phyloP scores from a whole-genome alignment of 805 yeast genomes.

The Lachancea quebecensis region DNA sequence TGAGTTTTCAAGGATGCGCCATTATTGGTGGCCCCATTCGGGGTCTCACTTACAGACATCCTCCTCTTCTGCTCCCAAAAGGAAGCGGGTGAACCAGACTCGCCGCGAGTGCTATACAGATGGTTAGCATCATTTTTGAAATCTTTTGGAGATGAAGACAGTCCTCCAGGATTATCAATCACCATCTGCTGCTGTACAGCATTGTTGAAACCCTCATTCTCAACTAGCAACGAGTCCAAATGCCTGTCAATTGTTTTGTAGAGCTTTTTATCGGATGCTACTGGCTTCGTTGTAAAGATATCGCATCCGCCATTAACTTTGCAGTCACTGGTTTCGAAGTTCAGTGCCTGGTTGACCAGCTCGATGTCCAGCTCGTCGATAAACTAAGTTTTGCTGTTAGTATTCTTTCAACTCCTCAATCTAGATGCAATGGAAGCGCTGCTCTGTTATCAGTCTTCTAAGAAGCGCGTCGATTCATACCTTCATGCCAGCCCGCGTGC shows the following conservation, averaged over 20 bases:
- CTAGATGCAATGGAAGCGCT: background rate
- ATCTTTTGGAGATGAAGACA: slow-evolving; percentile 8
- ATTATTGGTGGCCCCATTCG: slow-evolving; percentile 4
- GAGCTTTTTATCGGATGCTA: slow-evolving; percentile 81
- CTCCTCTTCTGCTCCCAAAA: slow-evolving; percentile 39
- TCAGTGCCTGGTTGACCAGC: slow-evolving; percentile 76
- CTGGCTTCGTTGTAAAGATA: slow-evolving; percentile 88
- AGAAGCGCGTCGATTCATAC: slow-evolving; percentile 1
- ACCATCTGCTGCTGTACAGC: slow-evolving; percentile 23
- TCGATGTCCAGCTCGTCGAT: slow-evolving; percentile 93
- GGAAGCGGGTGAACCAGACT: slow-evolving; percentile 20
- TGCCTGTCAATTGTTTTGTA: slow-evolving; percentile 84
- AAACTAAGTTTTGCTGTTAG: slow-evolving; percentile 44
- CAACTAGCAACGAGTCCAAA: slow-evolving; percentile 45
- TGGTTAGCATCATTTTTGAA: slow-evolving; percentile 1
- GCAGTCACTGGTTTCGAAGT: slow-evolving; percentile 69
- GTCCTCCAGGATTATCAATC: slow-evolving; percentile 13
- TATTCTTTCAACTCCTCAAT: background rate
- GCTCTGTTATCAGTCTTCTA: background rate
- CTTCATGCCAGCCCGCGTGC: slow-evolving; percentile 3
- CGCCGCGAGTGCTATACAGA: slow-evolving; percentile 9
- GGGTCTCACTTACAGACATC: slow-evolving; percentile 29
- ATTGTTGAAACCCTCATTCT: slow-evolving; percentile 32
- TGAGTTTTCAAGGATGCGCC: slow-evolving; percentile 16
- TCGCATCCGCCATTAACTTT: slow-evolving; percentile 86